A percentile compares a stretch with the other conserved stretches of the same genome.
Conservation (phyloP, 2,329 filamentous ascomycete species). For the Cercospora zeina region DNA sequence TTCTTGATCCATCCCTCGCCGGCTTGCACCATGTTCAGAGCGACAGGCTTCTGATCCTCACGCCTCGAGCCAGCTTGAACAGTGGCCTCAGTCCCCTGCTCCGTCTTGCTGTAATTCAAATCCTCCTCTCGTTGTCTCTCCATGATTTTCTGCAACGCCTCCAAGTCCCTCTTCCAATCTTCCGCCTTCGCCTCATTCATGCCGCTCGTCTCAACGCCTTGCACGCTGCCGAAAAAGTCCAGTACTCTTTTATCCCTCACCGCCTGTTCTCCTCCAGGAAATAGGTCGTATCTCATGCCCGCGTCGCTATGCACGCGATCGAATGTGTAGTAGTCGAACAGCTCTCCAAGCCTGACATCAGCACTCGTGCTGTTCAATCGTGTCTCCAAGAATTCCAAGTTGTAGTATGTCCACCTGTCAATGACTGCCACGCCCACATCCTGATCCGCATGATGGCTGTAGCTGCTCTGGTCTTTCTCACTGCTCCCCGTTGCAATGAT, state of each 20-base stretch:
- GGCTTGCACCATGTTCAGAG: conserved; percentile 39
- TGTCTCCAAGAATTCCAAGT: conserved; percentile 91
- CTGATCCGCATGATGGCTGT: conserved; percentile 96
- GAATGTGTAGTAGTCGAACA: conserved; percentile 95
- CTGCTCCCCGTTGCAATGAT: conserved; percentile 98
- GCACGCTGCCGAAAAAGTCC: conserved; percentile 97
- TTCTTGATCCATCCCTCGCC: conserved; percentile 47
- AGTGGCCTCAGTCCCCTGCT: conserved; percentile 15
- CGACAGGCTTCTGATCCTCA: conserved; percentile 7
- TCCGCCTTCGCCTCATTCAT: conserved; percentile 48
- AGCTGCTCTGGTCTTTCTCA: conserved; percentile 92
- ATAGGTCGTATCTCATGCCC: conserved; percentile 92
- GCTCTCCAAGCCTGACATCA: conserved; percentile 85
- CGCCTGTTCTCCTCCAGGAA: conserved; percentile 75
- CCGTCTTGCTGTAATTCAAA: conserved; percentile 15
- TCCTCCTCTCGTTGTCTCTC: conserved; percentile 51
- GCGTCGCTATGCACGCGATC: conserved; percentile 92
- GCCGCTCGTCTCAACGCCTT: conserved; percentile 79
- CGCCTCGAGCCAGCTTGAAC: conserved; percentile 13
- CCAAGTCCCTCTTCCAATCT: conserved; percentile 66
- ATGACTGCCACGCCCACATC: conserved; percentile 98
- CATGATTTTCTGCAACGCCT: conserved; percentile 65
- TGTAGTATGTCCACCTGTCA: conserved; percentile 98
- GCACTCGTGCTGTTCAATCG: conserved; percentile 77
- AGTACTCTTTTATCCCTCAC: conserved; percentile 81